These are phyloP conservation scores for Colletotrichum sojae DNA, from an alignment of 2,329 filamentous ascomycete genomes.

Conservation along the genomic window DNA sequence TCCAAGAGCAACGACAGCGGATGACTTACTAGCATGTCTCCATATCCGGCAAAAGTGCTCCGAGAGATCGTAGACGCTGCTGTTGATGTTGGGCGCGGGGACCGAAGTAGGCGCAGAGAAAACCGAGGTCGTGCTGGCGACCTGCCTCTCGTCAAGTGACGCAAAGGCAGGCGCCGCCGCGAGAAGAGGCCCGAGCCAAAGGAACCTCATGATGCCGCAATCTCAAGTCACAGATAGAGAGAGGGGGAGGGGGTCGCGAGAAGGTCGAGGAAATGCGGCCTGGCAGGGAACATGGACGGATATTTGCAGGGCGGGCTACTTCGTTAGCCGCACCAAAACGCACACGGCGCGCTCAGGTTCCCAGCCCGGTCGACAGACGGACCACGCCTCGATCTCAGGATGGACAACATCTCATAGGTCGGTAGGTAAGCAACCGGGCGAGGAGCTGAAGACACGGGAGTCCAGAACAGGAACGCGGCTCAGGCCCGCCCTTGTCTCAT, in stretches of 20 bases:
- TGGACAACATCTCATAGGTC: background rate
- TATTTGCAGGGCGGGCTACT: slow-evolving; percentile 23
- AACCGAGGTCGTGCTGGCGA: slow-evolving; percentile 4
- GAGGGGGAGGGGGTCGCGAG: background rate
- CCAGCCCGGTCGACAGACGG: background rate
- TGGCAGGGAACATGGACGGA: slow-evolving; percentile 4
- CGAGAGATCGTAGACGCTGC: slow-evolving; percentile 26
- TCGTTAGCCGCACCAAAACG: slow-evolving; percentile 1
- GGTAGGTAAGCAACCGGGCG: background rate
- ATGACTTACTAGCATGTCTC: slow-evolving; percentile 24
- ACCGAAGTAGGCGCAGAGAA: slow-evolving; percentile 29
- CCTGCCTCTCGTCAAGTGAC: slow-evolving; percentile 9
- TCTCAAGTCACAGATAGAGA: background rate
- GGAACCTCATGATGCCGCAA: background rate
- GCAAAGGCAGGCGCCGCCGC: background rate
- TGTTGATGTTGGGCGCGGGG: slow-evolving; percentile 26
- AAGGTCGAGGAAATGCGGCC: slow-evolving; percentile 9
- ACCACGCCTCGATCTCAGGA: background rate
- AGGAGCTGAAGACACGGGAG: background rate
- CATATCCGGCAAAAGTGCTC: slow-evolving; percentile 29
- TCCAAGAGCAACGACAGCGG: too few relatives aligned
- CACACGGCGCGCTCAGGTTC: background rate
- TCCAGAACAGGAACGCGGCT: slow-evolving; percentile 3
- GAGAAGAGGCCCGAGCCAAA: slow-evolving; percentile 3
- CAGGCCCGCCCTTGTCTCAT: background rate